Percentiles rank a stretch among this genome's conserved stretches.
Conservation (phyloP, 306 rosid genomes). For the Dryas drummondii region DNA sequence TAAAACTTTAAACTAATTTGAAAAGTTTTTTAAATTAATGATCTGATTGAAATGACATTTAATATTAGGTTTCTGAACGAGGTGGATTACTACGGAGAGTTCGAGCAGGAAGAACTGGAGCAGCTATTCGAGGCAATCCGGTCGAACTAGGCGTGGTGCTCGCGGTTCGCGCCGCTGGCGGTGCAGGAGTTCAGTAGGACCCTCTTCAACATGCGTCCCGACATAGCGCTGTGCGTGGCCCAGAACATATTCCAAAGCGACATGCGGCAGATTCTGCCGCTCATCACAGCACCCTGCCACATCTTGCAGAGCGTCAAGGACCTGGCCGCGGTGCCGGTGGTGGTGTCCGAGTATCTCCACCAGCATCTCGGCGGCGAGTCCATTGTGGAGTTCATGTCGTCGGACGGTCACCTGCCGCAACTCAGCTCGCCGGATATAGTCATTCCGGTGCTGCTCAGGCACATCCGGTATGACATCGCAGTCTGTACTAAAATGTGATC, state of each 20-base stretch:
- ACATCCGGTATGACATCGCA: slow-evolving; percentile 59
- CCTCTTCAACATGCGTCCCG: slow-evolving; percentile 87
- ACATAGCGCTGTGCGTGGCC: slow-evolving; percentile 64
- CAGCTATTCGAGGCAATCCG: slow-evolving; percentile 66
- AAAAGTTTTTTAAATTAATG: no score
- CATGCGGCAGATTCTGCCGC: slow-evolving; percentile 50
- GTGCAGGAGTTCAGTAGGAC: slow-evolving; percentile 89
- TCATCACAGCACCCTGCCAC: slow-evolving; percentile 67
- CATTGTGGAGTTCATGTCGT: slow-evolving; percentile 67
- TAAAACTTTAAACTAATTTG: no score
- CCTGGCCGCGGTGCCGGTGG: slow-evolving; percentile 79
- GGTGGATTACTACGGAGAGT: slow-evolving; percentile 74
- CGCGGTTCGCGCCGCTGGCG: slow-evolving; percentile 75
- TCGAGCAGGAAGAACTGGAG: slow-evolving; percentile 68
- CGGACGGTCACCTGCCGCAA: slow-evolving; percentile 86
- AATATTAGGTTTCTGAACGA: slow-evolving; percentile 66
- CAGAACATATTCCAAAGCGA: slow-evolving; percentile 72
- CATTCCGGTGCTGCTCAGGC: slow-evolving; percentile 64
- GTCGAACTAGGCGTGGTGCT: slow-evolving; percentile 82
- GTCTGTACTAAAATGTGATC: not conserved
- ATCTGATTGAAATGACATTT: no score
- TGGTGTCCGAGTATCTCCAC: slow-evolving; percentile 69
- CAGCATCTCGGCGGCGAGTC: slow-evolving; percentile 55
- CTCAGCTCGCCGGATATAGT: slow-evolving; percentile 84
- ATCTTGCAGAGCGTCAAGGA: slow-evolving; percentile 73